Evolutionary conservation across 805 yeast species (phyloP).

Genomic region (Yamadazyma insecticola): DNA sequence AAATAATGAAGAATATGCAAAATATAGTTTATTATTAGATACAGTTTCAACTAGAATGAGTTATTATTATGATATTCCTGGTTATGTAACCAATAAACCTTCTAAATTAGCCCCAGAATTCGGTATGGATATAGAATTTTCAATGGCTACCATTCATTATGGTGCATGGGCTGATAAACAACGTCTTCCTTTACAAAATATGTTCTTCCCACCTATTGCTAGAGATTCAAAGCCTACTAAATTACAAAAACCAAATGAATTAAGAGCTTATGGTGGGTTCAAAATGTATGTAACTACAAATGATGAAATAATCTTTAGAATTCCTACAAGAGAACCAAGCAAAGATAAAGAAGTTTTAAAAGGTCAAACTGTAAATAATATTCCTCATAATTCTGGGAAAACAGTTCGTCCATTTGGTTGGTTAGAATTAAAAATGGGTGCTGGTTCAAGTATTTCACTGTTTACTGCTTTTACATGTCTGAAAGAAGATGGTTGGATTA

Average conservation of each 20-base stretch:
- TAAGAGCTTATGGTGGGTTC: slow-evolving; percentile 55
- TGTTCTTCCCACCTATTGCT: slow-evolving; percentile 65
- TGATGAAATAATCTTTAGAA: slow-evolving; percentile 64
- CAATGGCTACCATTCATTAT: slow-evolving; percentile 65
- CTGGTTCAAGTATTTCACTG: slow-evolving; percentile 46
- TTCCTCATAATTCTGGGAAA: slow-evolving; percentile 7
- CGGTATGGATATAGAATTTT: slow-evolving; percentile 57
- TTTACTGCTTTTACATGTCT: slow-evolving; percentile 52
- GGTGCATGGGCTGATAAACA: slow-evolving; percentile 98
- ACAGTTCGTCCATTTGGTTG: slow-evolving; percentile 78
- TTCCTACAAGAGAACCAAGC: slow-evolving; percentile 82
- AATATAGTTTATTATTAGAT: slow-evolving; percentile 63
- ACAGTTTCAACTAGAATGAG: slow-evolving; percentile 50
- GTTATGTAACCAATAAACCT: slow-evolving; percentile 22
- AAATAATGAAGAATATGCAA: slow-evolving; percentile 70
- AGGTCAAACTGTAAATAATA: slow-evolving; percentile 6
- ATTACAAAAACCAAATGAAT: slow-evolving; percentile 38
- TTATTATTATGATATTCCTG: slow-evolving; percentile 73
- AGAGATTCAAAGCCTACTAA: slow-evolving; percentile 44
- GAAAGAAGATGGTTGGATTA: slow-evolving; percentile 49
- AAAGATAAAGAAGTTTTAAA: slow-evolving; percentile 49
- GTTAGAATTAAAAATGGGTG: slow-evolving; percentile 67
- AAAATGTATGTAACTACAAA: slow-evolving; percentile 49
- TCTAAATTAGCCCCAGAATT: slow-evolving; percentile 24
- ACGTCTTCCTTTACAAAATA: slow-evolving; percentile 55